These are phyloP conservation scores for Linum usitatissimum DNA, from an alignment of 345 rosid species.

Conservation along the genomic window DNA sequence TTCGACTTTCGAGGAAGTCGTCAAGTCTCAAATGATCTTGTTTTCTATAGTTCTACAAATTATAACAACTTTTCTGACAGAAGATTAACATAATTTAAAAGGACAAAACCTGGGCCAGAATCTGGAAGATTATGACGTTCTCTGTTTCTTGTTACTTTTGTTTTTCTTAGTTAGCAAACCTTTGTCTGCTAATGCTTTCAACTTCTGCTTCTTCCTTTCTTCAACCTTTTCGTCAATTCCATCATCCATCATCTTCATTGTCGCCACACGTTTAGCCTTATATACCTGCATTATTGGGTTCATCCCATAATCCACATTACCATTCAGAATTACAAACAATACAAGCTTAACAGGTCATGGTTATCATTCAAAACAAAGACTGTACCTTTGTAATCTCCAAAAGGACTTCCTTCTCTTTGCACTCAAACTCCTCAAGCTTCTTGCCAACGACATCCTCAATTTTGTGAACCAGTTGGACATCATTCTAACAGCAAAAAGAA, in stretches of 20 bases:
- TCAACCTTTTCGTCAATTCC: conserved; percentile 76
- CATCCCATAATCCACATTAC: not conserved
- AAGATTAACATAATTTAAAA: too few relatives aligned
- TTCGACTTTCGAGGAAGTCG: too few relatives aligned
- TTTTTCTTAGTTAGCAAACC: conserved; percentile 30
- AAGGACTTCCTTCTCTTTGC: conserved; percentile 68
- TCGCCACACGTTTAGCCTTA: conserved; percentile 80
- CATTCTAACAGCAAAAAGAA: conserved; percentile 38
- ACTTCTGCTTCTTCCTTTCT: conserved; percentile 59
- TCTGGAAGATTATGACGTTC: not conserved
- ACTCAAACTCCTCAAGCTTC: conserved; percentile 51
- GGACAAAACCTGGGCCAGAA: not conserved
- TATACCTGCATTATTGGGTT: conserved; percentile 38
- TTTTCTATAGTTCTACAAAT: too few relatives aligned
- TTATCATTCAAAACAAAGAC: not conserved
- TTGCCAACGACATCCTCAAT: conserved; percentile 67
- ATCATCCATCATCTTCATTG: conserved; percentile 80
- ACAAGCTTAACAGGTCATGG: not conserved
- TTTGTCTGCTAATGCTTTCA: conserved; percentile 46
- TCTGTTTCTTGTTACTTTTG: conserved; percentile 11
- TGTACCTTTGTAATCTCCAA: conserved; percentile 58
- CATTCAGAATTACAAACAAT: not conserved
- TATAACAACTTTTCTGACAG: too few relatives aligned
- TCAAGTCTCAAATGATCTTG: too few relatives aligned
- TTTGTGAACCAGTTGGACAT: conserved; percentile 58